Conservation (phyloP, 192 early-diverging fungal species). For the Helicostylum pulchrum region DNA sequence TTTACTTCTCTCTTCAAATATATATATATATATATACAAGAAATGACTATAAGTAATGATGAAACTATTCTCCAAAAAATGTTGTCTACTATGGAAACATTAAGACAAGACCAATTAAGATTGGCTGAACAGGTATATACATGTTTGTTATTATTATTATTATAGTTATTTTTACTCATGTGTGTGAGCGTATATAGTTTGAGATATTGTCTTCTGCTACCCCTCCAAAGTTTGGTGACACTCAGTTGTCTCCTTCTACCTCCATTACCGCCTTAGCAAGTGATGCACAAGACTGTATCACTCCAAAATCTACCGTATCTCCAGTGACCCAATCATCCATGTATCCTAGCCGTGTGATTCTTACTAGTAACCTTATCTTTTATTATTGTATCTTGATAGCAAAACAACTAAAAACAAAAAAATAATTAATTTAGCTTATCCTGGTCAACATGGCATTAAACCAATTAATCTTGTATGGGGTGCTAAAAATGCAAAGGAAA, state of each 20-base stretch:
- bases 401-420: too few relatives aligned
- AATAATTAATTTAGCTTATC: slow-evolving; percentile 40
- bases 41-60: slow-evolving; percentile 16
- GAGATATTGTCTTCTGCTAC: too few relatives aligned
- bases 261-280: neutral
- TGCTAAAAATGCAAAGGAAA: slow-evolving; percentile 58
- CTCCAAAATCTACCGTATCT: neutral
- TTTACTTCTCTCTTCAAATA: slow-evolving; percentile 10
- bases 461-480: slow-evolving; percentile 80
- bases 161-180: too few relatives aligned
- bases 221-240: neutral
- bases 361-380: slow-evolving; percentile 35
- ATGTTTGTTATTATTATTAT: neutral
- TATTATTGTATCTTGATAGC: neutral
- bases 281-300: too few relatives aligned
- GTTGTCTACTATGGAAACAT: slow-evolving; percentile 25
- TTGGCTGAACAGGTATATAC: slow-evolving; percentile 26
- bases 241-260: neutral
- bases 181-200: too few relatives aligned
- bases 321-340: neutral
- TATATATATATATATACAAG: neutral
- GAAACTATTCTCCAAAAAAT: slow-evolving; percentile 24
- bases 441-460: slow-evolving; percentile 60
- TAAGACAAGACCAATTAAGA: slow-evolving; percentile 24
- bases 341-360: slow-evolving; percentile 38